Conservation (phyloP, 1,139 yeast genomes). For the Torulaspora globosa region DNA sequence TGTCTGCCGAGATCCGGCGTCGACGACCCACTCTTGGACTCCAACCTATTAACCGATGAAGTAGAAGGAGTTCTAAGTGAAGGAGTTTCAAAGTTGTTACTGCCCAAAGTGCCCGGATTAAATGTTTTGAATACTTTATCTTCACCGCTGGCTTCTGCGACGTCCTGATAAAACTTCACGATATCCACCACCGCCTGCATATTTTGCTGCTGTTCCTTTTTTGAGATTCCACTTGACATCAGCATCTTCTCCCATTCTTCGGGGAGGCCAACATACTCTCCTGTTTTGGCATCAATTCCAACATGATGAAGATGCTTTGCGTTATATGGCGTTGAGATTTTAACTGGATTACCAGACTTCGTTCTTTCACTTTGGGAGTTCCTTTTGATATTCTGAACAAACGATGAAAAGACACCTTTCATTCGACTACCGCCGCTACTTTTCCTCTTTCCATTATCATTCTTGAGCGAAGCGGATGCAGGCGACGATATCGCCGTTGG, state of each 20-base stretch:
- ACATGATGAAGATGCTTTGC: slow-evolving; percentile 92
- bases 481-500: slow-evolving; percentile 16
- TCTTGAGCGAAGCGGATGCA: slow-evolving; percentile 7
- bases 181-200: slow-evolving; percentile 95
- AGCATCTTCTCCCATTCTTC: slow-evolving; percentile 85
- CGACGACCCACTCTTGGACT: slow-evolving; percentile 14
- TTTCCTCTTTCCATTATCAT: slow-evolving; percentile 23
- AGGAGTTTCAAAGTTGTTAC: slow-evolving; percentile 24
- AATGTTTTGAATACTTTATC: slow-evolving; percentile 74
- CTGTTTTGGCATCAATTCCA: slow-evolving; percentile 77
- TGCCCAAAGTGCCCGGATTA: slow-evolving; percentile 38
- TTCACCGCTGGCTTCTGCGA: slow-evolving; percentile 55
- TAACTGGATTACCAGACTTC: slow-evolving; percentile 42
- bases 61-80: slow-evolving; percentile 37
- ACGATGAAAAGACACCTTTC: slow-evolving; percentile 48
- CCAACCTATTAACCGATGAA: slow-evolving; percentile 20
- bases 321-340: slow-evolving; percentile 84
- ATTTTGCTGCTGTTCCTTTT: slow-evolving; percentile 79
- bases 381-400: slow-evolving; percentile 45
- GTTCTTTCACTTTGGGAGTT: slow-evolving; percentile 31
- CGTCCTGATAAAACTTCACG: slow-evolving; percentile 79
- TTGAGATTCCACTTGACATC: slow-evolving; percentile 80
- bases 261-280: slow-evolving; percentile 87
- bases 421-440: slow-evolving; percentile 40
- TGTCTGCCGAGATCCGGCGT: slow-evolving; percentile 14